These are phyloP conservation scores for Pseudozyma sp. DNA, from an alignment of 1,284 basidiomycete species.

Conservation along the genomic window DNA sequence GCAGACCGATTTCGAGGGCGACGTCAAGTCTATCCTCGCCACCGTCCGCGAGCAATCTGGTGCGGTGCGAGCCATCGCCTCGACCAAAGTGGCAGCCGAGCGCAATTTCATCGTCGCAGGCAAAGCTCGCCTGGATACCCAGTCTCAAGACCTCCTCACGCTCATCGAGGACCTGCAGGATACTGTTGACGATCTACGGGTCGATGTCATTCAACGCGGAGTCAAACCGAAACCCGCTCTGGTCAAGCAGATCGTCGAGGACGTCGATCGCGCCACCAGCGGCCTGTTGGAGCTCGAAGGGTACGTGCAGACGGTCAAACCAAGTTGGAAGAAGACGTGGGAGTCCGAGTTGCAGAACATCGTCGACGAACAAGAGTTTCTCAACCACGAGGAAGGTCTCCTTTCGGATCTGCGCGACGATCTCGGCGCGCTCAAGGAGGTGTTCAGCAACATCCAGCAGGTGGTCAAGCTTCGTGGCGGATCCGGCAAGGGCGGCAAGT, in stretches of 20 bases:
- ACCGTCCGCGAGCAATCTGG: conserved; percentile 84
- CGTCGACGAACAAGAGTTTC: conserved; percentile 94
- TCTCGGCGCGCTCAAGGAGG: conserved; percentile 60
- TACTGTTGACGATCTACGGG: conserved; percentile 86
- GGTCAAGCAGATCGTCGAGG: conserved; percentile 80
- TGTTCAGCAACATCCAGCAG: conserved; percentile 67
- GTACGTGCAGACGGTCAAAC: conserved; percentile 89
- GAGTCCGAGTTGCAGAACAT: conserved; percentile 94
- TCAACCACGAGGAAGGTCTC: conserved; percentile 72
- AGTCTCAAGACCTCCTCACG: conserved; percentile 89
- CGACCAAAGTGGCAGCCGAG: conserved; percentile 81
- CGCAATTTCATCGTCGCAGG: conserved; percentile 90
- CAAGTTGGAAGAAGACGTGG: conserved; percentile 99
- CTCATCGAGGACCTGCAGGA: conserved; percentile 94
- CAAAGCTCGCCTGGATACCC: conserved; percentile 86
- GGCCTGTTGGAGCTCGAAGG: conserved; percentile 83
- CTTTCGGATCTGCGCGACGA: conserved; percentile 65
- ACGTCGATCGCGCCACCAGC: conserved; percentile 77
- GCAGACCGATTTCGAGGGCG: conserved; percentile 89
- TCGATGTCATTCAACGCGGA: conserved; percentile 90
- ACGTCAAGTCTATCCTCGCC: conserved; percentile 85
- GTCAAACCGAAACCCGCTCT: conserved; percentile 82
- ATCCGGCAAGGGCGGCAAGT: conserved; percentile 45
- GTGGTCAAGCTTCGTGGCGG: conserved; percentile 64
- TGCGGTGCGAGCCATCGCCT: conserved; percentile 80